These are phyloP conservation scores for Parafenestella ontariensis DNA, from an alignment of 2,329 filamentous ascomycete species.

Conservation along the genomic window DNA sequence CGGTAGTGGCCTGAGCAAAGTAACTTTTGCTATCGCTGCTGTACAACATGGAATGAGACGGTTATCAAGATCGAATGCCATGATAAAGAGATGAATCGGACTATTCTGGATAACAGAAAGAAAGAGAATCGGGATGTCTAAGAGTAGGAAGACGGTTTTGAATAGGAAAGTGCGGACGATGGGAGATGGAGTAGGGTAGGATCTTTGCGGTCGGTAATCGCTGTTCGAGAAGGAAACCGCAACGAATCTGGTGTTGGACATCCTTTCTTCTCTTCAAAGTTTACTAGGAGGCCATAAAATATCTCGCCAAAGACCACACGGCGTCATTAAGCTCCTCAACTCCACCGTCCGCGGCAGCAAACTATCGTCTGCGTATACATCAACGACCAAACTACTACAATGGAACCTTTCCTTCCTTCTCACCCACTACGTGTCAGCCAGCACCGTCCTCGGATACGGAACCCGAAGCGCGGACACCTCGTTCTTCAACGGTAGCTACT, in stretches of 20 bases:
- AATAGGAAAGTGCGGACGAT: background rate
- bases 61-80: background rate
- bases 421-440: background rate
- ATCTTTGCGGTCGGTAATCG: background rate
- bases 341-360: background rate
- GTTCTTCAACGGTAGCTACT: background rate
- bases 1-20: background rate
- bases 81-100: background rate
- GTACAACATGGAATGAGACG: background rate
- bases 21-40: background rate
- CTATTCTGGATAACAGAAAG: background rate
- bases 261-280: background rate
- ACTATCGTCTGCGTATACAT: background rate
- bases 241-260: background rate
- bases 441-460: background rate
- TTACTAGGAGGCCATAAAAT: background rate
- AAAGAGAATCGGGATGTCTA: background rate
- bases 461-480: background rate
- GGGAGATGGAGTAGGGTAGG: background rate
- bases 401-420: background rate
- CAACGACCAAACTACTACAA: background rate
- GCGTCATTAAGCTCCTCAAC: background rate
- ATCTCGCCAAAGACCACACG: background rate
- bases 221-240: background rate
- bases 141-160: background rate